phyloP scores from a whole-genome alignment of 208 protist species.

The Crithidia thermophila region DNA sequence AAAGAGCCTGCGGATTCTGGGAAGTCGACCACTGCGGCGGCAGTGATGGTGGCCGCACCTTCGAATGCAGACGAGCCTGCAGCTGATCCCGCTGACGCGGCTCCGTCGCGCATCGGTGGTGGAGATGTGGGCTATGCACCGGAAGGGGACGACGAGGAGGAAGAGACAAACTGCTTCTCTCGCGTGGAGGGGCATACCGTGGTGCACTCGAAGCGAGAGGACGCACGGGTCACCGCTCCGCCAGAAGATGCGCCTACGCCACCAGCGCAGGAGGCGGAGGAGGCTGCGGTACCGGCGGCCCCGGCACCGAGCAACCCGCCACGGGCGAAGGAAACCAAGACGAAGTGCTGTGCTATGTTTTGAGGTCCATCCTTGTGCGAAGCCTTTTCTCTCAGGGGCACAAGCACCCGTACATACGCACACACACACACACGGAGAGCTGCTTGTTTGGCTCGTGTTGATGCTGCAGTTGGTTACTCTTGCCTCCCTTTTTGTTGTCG shows the following conservation, averaged over 20 bases:
- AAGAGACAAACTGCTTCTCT: slow-evolving; percentile 4
- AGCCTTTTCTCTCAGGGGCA: slow-evolving; percentile 19
- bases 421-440: no score
- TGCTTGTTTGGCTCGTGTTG: no score
- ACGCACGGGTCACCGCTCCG: no score
- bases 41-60: no score
- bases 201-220: not conserved
- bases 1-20: no score
- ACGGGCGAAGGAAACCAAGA: not conserved
- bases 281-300: not conserved
- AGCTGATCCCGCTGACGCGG: no score
- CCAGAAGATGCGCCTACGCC: not conserved
- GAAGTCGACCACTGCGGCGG: no score
- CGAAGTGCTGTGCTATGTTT: slow-evolving; percentile 28
- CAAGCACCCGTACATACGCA: no score
- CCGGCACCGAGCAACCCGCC: not conserved
- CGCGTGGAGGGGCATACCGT: not conserved
- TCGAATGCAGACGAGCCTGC: no score
- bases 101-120: no score
- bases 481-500: not conserved
- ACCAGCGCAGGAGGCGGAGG: not conserved
- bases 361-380: not conserved
- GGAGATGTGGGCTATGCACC: no score
- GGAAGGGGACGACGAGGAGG: not conserved
- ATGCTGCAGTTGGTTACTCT: no score